Base-by-base conservation (phyloP, 345 rosid genomes). In the Populus ilicifolia region DNA sequence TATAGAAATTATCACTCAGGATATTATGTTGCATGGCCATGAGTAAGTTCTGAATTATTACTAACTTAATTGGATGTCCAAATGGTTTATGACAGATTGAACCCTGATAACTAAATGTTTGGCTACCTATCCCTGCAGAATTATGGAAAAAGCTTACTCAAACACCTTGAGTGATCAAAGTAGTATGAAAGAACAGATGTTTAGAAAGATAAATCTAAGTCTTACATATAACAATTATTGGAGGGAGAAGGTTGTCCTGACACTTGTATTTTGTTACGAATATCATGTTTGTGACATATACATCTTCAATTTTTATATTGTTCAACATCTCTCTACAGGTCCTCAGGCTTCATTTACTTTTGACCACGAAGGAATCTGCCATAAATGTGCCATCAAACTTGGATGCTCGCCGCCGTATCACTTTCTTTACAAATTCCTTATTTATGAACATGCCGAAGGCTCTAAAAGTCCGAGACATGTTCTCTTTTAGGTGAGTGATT, bases 361-460 rank as follows among this genome's bases (percentile, higher is more conserved):
- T 94, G 82, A 92, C 98, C 35, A 89, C 91, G 66, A 94, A 92
- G 92, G 99, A 96, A 85, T 94, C 99, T 67, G 98, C 99, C 21
- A 93, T 92, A 71, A 94, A 96, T 62, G 91, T 94, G 74, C 99
- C 99, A 61, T 89, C 88, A 66, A 96, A 89, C 84, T 88, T 96
- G 90, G 99, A 96, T 44, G 99, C 97, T 83, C 97, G 99, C 41
- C 97, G 98, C 66, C 92, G 99, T 56, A 91, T 96, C 84, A 96
- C 98, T 75, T 96, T 96, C 88, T 96, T 96, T 87, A 95, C 99
- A 67, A 96, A 96, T 79, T 94, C 99, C 76, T 82, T 96, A 70
- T 94, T 91, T 84, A 96, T 94, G 99, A 90, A 85, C 84, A 87
- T 96, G 95, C 99, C 99, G 59, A 75, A 78, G 8, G 98, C 99